phyloP scores from a whole-genome alignment of 441 rosid species.

The Rhodomyrtus psidioides region DNA sequence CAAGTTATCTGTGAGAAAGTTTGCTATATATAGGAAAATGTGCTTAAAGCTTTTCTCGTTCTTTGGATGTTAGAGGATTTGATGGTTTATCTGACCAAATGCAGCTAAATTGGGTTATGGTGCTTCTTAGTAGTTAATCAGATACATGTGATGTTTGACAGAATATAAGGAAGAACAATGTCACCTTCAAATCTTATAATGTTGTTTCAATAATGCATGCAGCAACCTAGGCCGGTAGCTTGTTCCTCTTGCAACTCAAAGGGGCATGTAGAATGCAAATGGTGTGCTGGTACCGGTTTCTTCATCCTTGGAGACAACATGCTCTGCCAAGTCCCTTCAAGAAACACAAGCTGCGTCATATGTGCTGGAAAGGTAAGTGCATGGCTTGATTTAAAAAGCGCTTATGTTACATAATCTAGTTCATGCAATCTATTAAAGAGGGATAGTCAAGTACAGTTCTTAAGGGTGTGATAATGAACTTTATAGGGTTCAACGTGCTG shows the following conservation, averaged over 20 bases:
- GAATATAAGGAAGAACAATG: not conserved
- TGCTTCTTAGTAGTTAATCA: not conserved
- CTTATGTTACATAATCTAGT: not conserved
- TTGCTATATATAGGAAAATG: not conserved
- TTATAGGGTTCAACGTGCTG: slow-evolving; percentile 64
- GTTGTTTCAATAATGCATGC: slow-evolving; percentile 7
- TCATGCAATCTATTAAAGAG: not conserved
- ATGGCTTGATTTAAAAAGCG: not conserved
- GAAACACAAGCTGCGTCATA: slow-evolving; percentile 73
- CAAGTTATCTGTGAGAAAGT: not conserved
- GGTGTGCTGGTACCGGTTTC: slow-evolving; percentile 94
- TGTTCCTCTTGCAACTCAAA: slow-evolving; percentile 64
- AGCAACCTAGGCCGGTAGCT: slow-evolving; percentile 83
- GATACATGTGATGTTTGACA: not conserved
- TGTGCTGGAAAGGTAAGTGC: slow-evolving; percentile 69
- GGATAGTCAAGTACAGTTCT: not conserved
- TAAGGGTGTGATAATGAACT: not conserved
- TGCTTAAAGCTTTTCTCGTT: not conserved
- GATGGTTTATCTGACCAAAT: not conserved
- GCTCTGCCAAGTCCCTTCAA: slow-evolving; percentile 92
- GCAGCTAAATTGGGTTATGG: not conserved
- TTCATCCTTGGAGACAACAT: slow-evolving; percentile 85
- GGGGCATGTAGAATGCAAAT: slow-evolving; percentile 78
- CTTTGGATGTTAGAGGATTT: not conserved
- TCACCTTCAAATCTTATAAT: not conserved